Evolutionary conservation across 495 filamentous ascomycete species (phyloP), one percentile per base, ranked within the genome.

Genomic region (Penicillium steckii): DNA sequence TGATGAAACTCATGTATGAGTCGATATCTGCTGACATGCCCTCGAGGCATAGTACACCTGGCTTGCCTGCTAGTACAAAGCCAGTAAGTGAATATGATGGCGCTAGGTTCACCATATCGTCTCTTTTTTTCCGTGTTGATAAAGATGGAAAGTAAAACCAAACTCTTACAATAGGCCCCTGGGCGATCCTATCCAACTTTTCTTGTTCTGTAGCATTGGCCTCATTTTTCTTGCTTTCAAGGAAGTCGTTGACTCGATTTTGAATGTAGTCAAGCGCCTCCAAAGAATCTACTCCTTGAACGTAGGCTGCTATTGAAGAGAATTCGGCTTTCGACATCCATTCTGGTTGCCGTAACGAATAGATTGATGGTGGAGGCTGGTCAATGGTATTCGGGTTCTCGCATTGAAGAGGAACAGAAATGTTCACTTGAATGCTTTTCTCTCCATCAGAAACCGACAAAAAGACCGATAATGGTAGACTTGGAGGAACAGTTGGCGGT

Each of bases 91-190:
- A 53, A 51, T 68, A 72, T 9, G 54, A 58, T 1, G 69, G 66
- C 2, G 69, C 71, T 8, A 69, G 52, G 37, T 68, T 68, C 15
- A 74, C 71, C 55, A 74, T 57, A 43, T 74, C 71, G 13, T 67
- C 60, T 35, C 71, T 62, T 48, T 74, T 74, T 37, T 60, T 60
- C 2, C 69, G 62, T 0, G 66, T 74, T 4, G 71, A 74, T 6
- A 74, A 48, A 1, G 71, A 74, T 1, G 71, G 71, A 41, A 74
- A 71, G 53, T 74, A 74, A 33, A 74, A 74, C 71, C 71, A 74
- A 8, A 71, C 71, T 35, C 71, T 45, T 1, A 72, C 69, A 13
- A 66, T 53, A 8, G 67, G 62, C 0, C 43, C 54, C 6, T 21
- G 27, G 4, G 43, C 44, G 12, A 19, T 38, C 3, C 10, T 15